These are phyloP conservation scores for Fraxinus dipetala DNA, from an alignment of 305 asterid species.

Conservation along the genomic window DNA sequence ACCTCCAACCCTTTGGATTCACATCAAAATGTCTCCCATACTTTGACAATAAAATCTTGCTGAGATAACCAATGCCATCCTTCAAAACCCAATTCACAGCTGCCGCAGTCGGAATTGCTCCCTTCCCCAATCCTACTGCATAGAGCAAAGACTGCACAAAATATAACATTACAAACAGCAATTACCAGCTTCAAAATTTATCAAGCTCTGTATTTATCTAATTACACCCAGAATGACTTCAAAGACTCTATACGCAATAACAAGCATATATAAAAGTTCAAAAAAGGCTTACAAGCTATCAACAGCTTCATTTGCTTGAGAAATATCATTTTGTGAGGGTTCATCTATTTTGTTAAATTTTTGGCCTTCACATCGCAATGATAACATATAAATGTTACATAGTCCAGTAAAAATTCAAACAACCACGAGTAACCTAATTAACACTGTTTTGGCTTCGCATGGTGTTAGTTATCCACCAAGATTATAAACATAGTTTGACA, in stretches of 20 bases:
- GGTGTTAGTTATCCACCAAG: not conserved
- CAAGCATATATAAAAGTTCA: not conserved
- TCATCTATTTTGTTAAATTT: not conserved
- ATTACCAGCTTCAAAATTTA: conserved; percentile 17
- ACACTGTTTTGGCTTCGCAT: not conserved
- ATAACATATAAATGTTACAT: not conserved
- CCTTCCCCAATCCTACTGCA: conserved; percentile 95
- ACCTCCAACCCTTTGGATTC: conserved; percentile 95
- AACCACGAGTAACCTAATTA: not conserved
- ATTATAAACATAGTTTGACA: not conserved
- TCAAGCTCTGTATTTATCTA: not conserved
- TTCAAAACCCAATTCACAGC: conserved; percentile 96
- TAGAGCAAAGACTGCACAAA: conserved; percentile 74
- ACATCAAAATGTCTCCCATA: conserved; percentile 95
- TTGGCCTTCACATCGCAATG: not conserved
- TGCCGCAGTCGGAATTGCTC: conserved; percentile 97
- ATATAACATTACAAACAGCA: conserved; percentile 14
- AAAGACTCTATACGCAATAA: not conserved
- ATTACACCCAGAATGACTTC: not conserved
- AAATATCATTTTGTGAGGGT: not conserved
- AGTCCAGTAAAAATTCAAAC: not conserved
- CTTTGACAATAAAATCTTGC: conserved; percentile 84
- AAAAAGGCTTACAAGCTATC: not conserved
- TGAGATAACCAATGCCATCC: conserved; percentile 93
- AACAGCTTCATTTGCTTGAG: not conserved